Evolutionary conservation across 306 rosid genomes (phyloP), one percentile per base, ranked within the genome.

Genomic region (Castanea mollissima): DNA sequence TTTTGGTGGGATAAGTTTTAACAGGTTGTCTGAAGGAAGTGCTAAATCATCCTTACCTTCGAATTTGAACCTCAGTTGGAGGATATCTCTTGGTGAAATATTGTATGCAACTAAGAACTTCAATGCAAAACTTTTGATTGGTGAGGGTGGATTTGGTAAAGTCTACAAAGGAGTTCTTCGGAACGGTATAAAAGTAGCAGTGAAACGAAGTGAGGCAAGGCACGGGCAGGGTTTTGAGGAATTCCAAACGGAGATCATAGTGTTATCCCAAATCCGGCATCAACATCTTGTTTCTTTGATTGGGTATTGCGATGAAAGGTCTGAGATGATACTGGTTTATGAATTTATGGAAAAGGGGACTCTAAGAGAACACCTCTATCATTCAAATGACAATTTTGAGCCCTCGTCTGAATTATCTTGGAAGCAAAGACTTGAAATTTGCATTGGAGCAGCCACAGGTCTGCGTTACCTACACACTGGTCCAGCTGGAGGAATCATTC

Each of bases 1-100:
- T 5, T 58, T 20, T 3, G 79, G 76, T 14, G 79, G 82, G 80
- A 77, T 88, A 3, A 86, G 81, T 73, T 81, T 88, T 29, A 78
- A 80, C 65, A 82, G 82, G 70, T 63, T 14, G 21, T 2, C 12
- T 64, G 20, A 31, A 32, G 57, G 57, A 49, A 82, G n/a, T 35
- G 5, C 57, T 1, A 73, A 31, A 25, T 3, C 20, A 1, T 57
- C 68, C 21, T 54, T 79, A 52, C 20, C 73, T 62, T 52, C 75
- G 6, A 7, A 74, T 74, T 29, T 80, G 21, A 74, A 80, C 19
- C n/a, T 55, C 41, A 63, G 46, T 4, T 14, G 55, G 56, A 74
- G 60, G 70, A 44, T 74, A 5, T 1, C 75, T 0, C 41, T 80
- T 12, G 12, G 1, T 1, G 63, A 55, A 13, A 41, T 80, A 32